Evolutionary conservation across 768 basidiomycete species (phyloP).

Genomic region (Tricholoma flavovirens): DNA sequence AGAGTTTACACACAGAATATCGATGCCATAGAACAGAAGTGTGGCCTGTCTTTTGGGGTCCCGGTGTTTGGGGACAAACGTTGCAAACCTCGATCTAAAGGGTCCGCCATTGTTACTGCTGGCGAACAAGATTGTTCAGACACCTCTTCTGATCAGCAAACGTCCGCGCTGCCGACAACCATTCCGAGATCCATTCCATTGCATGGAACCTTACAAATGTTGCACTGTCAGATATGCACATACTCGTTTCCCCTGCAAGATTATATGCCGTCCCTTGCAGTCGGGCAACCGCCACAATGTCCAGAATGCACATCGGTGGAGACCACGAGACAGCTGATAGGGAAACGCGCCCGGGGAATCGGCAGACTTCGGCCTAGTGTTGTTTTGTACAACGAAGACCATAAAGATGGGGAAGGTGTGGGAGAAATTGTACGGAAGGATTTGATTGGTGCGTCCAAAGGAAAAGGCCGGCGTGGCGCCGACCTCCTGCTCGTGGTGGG

Average conservation of each 20-base stretch:
- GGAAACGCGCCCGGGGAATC: slow-evolving; percentile 74
- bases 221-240: slow-evolving; percentile 80
- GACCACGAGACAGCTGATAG: slow-evolving; percentile 61
- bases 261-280: slow-evolving; percentile 52
- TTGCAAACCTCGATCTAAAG: slow-evolving; percentile 46
- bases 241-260: slow-evolving; percentile 61
- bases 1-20: slow-evolving; percentile 95
- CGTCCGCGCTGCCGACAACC: slow-evolving; percentile 38
- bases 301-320: slow-evolving; percentile 73
- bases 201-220: slow-evolving; percentile 75
- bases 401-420: slow-evolving; percentile 82
- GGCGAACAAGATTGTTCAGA: slow-evolving; percentile 13
- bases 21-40: slow-evolving; percentile 81
- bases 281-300: slow-evolving; percentile 67
- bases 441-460: slow-evolving; percentile 62
- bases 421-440: slow-evolving; percentile 82
- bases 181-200: slow-evolving; percentile 83
- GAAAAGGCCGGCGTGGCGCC: slow-evolving; percentile 65
- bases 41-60: slow-evolving; percentile 83
- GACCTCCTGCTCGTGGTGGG: slow-evolving; percentile 88
- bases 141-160: slow-evolving; percentile 10
- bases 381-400: slow-evolving; percentile 85
- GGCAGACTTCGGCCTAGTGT: slow-evolving; percentile 83
- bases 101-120: slow-evolving; percentile 19
- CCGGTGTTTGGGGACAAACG: slow-evolving; percentile 60